Percentiles rank a stretch among this genome's conserved stretches.
Conservation (phyloP, 2,329 filamentous ascomycete species). For the Colletotrichum salicis region DNA sequence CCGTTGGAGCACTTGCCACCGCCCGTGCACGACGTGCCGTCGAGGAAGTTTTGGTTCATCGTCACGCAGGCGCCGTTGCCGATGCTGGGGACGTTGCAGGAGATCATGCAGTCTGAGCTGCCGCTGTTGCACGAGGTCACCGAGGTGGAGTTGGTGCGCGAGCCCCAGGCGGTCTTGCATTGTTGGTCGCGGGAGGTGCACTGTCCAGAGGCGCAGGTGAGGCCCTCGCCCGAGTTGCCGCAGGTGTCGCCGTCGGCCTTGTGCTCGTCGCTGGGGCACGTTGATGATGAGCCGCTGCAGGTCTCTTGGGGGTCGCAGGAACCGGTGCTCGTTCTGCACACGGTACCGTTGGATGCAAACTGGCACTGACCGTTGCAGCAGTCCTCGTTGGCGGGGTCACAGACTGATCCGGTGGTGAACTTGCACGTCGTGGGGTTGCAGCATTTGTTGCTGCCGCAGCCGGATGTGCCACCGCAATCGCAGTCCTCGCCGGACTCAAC, state of each 20-base stretch:
- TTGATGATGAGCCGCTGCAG: conserved; percentile 77
- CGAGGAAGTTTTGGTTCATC: conserved; percentile 91
- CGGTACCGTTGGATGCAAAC: conserved; percentile 72
- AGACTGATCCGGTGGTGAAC: conserved; percentile 80
- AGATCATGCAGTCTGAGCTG: conserved; percentile 73
- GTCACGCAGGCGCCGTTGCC: conserved; percentile 74
- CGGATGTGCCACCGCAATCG: conserved; percentile 84
- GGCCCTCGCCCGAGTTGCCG: conserved; percentile 68
- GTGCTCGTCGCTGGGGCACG: conserved; percentile 79
- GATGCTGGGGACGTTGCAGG: conserved; percentile 78
- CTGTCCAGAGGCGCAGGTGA: conserved; percentile 89
- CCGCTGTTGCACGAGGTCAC: conserved; percentile 81
- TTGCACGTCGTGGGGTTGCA: conserved; percentile 89
- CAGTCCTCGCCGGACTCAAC: conserved; percentile 92
- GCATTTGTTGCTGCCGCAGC: conserved; percentile 81
- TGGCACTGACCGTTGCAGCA: conserved; percentile 78
- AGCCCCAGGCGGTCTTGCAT: conserved; percentile 86
- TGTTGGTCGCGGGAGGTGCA: conserved; percentile 93
- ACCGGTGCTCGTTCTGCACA: conserved; percentile 85
- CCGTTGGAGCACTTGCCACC: conserved; percentile 85
- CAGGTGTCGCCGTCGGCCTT: conserved; percentile 78
- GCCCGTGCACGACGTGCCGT: conserved; percentile 86
- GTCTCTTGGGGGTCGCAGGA: conserved; percentile 86
- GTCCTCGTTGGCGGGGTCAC: conserved; percentile 84
- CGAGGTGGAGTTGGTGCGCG: conserved; percentile 76